phyloP scores from a whole-genome alignment of 768 basidiomycete species.

The Amyloporia xantha region DNA sequence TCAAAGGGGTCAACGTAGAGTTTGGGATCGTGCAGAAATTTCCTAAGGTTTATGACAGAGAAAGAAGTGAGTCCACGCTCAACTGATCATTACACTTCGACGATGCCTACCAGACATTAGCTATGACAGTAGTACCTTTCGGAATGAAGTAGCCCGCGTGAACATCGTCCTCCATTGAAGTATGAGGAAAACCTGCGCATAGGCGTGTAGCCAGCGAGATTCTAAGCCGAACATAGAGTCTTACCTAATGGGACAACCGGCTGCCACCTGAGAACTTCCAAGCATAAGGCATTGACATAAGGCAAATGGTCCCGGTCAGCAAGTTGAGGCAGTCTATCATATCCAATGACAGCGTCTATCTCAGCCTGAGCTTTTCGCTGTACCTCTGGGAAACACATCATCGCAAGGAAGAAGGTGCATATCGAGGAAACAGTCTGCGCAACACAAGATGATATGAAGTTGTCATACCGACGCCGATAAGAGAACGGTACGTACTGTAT shows the following conservation, averaged over 20 bases:
- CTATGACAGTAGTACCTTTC: slow-evolving; percentile 22
- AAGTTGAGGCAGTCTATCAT: slow-evolving; percentile 39
- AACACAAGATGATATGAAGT: background rate
- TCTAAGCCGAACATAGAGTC: background rate
- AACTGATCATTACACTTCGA: too few relatives aligned
- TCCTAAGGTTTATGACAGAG: too few relatives aligned
- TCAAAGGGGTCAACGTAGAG: slow-evolving; percentile 16
- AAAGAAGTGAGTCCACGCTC: too few relatives aligned
- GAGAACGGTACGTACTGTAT: slow-evolving; percentile 17
- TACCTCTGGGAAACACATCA: slow-evolving; percentile 31
- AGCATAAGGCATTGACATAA: slow-evolving; percentile 19
- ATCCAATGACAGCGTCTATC: slow-evolving; percentile 27
- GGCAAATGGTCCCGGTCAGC: slow-evolving; percentile 15
- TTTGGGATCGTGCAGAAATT: slow-evolving; percentile 20
- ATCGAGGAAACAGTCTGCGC: slow-evolving; percentile 27
- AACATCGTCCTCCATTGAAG: slow-evolving; percentile 20
- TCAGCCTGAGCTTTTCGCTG: slow-evolving; percentile 34
- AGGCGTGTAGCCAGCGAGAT: background rate
- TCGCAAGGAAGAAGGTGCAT: slow-evolving; percentile 26
- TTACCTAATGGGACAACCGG: slow-evolving; percentile 29
- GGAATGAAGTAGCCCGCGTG: slow-evolving; percentile 24
- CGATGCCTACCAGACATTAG: slow-evolving; percentile 23
- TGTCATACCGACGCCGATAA: too few relatives aligned
- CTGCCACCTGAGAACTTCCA: slow-evolving; percentile 31
- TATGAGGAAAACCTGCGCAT: slow-evolving; percentile 17